Percentiles rank a stretch among this genome's conserved stretches.
These are phyloP conservation scores for Sclerotinia sclerotiorum DNA, from an alignment of 2,329 filamentous ascomycete species.

Conservation along the genomic window DNA sequence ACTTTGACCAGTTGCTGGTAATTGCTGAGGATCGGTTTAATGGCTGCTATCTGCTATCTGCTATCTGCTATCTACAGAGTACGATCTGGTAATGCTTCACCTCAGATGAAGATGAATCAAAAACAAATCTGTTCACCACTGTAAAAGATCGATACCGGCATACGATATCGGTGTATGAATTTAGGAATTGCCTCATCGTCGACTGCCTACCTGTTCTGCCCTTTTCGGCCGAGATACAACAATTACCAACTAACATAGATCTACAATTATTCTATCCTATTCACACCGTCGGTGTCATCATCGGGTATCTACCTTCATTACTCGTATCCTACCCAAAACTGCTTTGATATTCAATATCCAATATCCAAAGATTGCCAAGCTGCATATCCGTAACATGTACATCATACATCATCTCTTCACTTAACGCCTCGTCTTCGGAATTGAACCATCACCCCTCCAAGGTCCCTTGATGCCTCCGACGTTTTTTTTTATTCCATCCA, in stretches of 20 bases:
- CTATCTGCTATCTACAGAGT: background rate
- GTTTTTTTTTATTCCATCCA: background rate
- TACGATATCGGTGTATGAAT: background rate
- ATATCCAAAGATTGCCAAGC: slow-evolving; percentile 13
- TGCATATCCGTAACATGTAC: slow-evolving; percentile 17
- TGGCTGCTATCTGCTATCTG: background rate
- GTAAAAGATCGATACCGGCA: background rate
- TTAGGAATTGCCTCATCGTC: background rate
- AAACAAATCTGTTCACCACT: background rate
- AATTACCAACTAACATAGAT: background rate
- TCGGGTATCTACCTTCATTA: background rate
- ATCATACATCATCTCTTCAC: slow-evolving; percentile 20
- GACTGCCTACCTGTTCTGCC: background rate
- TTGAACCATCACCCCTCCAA: background rate
- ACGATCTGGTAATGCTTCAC: too few species aligned
- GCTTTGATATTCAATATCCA: background rate
- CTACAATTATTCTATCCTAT: background rate
- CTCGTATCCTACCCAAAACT: slow-evolving; percentile 2
- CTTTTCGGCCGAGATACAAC: background rate
- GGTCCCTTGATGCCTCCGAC: slow-evolving; percentile 1
- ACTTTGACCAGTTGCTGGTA: slow-evolving; percentile 2
- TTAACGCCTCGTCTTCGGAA: slow-evolving; percentile 15
- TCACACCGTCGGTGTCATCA: background rate
- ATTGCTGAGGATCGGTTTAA: background rate
- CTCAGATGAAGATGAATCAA: background rate